Percentiles rank a stretch among this genome's conserved stretches.
Evolutionary conservation across 2,329 filamentous ascomycete species (phyloP).

Genomic region (Microsporum canis): DNA sequence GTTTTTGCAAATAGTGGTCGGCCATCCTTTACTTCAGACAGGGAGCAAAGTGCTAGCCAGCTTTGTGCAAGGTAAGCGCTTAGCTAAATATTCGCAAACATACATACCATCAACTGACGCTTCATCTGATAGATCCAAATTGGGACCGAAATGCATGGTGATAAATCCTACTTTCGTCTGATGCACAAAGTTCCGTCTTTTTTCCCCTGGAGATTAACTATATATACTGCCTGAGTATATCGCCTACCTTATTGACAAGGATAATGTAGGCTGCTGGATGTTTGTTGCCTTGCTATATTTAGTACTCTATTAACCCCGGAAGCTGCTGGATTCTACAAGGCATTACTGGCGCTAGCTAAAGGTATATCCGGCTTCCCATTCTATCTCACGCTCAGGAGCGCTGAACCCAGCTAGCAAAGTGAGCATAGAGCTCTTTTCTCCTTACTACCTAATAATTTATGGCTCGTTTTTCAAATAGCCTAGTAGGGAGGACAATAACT

Average conservation of each 20-base stretch:
- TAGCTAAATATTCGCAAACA: background rate
- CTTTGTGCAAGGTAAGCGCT: slow-evolving; percentile 76
- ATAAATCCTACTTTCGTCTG: slow-evolving; percentile 1
- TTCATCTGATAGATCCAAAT: slow-evolving; percentile 36
- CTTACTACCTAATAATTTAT: background rate
- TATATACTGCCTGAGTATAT: background rate
- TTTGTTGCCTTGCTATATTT: background rate
- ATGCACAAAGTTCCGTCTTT: background rate
- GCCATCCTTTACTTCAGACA: slow-evolving; percentile 90
- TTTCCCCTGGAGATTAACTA: background rate
- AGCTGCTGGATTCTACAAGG: background rate
- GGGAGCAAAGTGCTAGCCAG: slow-evolving; percentile 92
- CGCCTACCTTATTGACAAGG: background rate
- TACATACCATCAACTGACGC: background rate
- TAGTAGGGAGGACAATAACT: background rate
- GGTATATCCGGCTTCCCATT: background rate
- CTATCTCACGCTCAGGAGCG: background rate
- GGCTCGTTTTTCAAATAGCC: background rate
- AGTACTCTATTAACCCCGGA: background rate
- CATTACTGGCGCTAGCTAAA: background rate
- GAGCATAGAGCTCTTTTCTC: background rate
- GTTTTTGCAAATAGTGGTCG: slow-evolving; percentile 94
- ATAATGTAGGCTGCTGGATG: background rate
- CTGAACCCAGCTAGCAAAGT: background rate
- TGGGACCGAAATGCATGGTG: slow-evolving; percentile 89